Base-by-base conservation (phyloP, 176 grass and related monocot genomes). In the Eleusine indica region DNA sequence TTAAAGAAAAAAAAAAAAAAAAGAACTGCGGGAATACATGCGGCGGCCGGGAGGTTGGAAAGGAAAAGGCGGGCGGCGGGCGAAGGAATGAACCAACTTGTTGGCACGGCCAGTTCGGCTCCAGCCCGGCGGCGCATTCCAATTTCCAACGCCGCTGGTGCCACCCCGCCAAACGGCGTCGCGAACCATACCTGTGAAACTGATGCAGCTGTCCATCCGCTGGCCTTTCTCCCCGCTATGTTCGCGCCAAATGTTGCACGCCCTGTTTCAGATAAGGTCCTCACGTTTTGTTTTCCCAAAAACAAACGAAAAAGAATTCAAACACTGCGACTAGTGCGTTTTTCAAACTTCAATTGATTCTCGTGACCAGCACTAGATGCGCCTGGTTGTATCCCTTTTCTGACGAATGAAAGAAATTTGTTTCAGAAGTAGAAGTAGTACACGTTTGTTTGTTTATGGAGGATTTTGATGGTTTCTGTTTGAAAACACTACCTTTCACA, bases 261-360 rank as follows among this genome's bases (percentile, higher is more conserved):
- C n/a, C 28, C 18, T 73, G 42, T 63, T 81, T 47, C 49, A 75
- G 70, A 81, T 49, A 6, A 6, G 40, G 63, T 30, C 49, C 78
- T 40, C 25, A 2, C 38, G 22, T 21, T n/a, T n/a, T 4, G 32
- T 5, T 4, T 58, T 22, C 7, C 12, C 5, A 0, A 69, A 7
- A 42, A 62, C 25, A 32, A 71, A 38, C 2, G 7, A 0, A 18
- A 66, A 6, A 9, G 14, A 9, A 75, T 19, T 38, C 49, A n/a
- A 75, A 13, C 30, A 2, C 9, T 3, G 61, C 61, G 29, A 30
- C 25, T 0, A 30, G 61, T 12, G 21, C 52, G 4, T 8, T 3
- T 39, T 40, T 60, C 52, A 58, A 41, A 41, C 37, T 38, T 41
- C 0, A 18, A 7, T 41, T 8, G 65, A 39, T 39, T 68, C 32